Evolutionary conservation across 164 flowering plant genomes (phyloP).

Genomic region (Warburgia ugandensis): DNA sequence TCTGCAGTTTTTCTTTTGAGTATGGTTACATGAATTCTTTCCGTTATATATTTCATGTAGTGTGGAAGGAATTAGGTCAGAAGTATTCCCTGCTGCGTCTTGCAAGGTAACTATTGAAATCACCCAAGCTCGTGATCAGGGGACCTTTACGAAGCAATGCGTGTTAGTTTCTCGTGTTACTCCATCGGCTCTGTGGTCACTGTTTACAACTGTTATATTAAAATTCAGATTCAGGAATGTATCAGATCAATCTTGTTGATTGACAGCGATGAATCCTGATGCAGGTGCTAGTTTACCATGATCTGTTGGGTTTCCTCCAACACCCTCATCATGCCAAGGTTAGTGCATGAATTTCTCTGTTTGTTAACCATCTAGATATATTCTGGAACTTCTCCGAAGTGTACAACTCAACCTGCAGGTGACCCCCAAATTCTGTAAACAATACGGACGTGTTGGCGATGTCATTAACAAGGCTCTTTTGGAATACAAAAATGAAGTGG

Average conservation of each 20-base stretch:
- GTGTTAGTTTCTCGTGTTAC: no score
- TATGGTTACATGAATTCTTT: no score
- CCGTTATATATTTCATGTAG: no score
- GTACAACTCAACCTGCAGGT: constrained; percentile 40
- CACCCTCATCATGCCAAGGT: constrained; percentile 99
- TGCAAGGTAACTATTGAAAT: no score
- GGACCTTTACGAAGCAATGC: no score
- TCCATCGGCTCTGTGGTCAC: neutral
- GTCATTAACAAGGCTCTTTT: constrained; percentile 65
- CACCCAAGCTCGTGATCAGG: no score
- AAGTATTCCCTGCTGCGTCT: no score
- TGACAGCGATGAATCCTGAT: constrained; percentile 1
- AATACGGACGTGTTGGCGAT: constrained; percentile 69
- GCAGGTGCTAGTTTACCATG: constrained; percentile 96
- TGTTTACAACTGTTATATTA: neutral
- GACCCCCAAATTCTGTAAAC: constrained; percentile 90
- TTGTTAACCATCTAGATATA: neutral
- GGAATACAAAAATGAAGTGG: constrained; percentile 88
- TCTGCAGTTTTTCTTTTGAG: no score
- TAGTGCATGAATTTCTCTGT: no score
- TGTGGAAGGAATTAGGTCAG: no score
- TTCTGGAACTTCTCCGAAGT: neutral
- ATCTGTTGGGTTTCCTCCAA: constrained; percentile 88
- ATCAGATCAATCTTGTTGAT: neutral
- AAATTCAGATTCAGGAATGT: neutral